phyloP scores from a whole-genome alignment of 2,329 filamentous ascomycete species.

The Davidsoniella australis region DNA sequence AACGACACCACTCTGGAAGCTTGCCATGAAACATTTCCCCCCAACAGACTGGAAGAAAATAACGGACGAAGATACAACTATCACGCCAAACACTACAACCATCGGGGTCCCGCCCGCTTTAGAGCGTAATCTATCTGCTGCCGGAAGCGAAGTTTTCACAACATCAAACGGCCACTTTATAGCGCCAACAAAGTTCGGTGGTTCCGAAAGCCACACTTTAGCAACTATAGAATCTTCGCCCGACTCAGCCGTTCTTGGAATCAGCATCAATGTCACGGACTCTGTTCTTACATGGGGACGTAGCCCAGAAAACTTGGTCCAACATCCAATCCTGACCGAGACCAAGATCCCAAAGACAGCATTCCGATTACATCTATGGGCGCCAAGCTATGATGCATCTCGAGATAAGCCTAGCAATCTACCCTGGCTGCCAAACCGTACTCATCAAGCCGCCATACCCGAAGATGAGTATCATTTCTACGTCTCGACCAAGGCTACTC shows the following conservation, averaged over 20 bases:
- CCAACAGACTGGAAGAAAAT: conserved; percentile 21
- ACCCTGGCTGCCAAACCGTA: conserved; percentile 19
- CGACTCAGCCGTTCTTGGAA: conserved; percentile 45
- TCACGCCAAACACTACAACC: background rate
- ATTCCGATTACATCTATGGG: conserved; percentile 62
- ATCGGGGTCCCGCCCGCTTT: background rate
- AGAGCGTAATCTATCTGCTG: background rate
- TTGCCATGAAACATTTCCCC: conserved; percentile 43
- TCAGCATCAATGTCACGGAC: conserved; percentile 48
- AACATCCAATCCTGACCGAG: conserved; percentile 46
- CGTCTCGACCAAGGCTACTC: conserved; percentile 63
- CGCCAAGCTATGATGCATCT: conserved; percentile 44
- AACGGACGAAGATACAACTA: background rate
- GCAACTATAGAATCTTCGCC: conserved; percentile 37
- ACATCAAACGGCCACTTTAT: too few relatives aligned
- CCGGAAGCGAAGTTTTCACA: background rate
- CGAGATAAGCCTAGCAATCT: conserved; percentile 33
- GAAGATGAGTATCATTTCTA: conserved; percentile 48
- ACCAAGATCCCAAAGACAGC: conserved; percentile 65
- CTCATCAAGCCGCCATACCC: conserved; percentile 19
- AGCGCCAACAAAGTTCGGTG: background rate
- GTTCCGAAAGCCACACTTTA: background rate
- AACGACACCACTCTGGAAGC: conserved; percentile 33
- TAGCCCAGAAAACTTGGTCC: conserved; percentile 46
- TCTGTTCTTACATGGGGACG: conserved; percentile 66